Evolutionary conservation across 768 basidiomycete genomes (phyloP), one percentile per base, ranked within the genome.

Genomic region (Pulveroboletus ravenelii): DNA sequence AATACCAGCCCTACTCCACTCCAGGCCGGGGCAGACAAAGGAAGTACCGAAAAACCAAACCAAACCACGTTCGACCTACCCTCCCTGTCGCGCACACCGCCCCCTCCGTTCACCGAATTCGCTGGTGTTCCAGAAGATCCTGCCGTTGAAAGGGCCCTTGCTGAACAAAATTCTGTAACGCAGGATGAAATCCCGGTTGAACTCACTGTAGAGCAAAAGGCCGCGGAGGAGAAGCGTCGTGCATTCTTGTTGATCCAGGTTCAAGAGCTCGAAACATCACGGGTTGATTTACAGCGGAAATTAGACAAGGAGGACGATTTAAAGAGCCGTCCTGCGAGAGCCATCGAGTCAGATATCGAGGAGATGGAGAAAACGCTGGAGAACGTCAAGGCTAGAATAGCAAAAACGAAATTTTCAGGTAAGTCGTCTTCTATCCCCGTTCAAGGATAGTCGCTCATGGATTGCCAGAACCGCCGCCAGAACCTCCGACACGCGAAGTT

Each of bases 101-200:
- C 68, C 5, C 66, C 66, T 12, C 56, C 66, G 1, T 70, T 63
- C 30, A 62, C 37, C 6, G 62, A 66, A 29, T 52, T 62, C 10
- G 52, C 17, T 13, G 57, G 55, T 14, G 49, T 45, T 32, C 41
- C 30, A 3, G 51, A 49, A 3, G 50, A 6, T 13, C 4, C 15
- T 41, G 48, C 44, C 39, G 50, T 40, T 42, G 55, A 41, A 27
- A 57, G 48, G 9, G 50, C 23, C 15, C 45, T 45, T 17, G 37
- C 35, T 15, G 39, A 17, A 9, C 37, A 51, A 27, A 66, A 59
- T 6, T 41, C 48, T 1, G 39, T 53, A 6, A 55, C 55, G 23
- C 61, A 61, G 30, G 63, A 59, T 13, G 55, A 63, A 31, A 34
- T 5, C 10, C 48, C 50, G 12, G 60, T 51, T 4, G 54, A 58